phyloP scores from a whole-genome alignment of 2,329 filamentous ascomycete species.

The Sporothrix dimorphospora region DNA sequence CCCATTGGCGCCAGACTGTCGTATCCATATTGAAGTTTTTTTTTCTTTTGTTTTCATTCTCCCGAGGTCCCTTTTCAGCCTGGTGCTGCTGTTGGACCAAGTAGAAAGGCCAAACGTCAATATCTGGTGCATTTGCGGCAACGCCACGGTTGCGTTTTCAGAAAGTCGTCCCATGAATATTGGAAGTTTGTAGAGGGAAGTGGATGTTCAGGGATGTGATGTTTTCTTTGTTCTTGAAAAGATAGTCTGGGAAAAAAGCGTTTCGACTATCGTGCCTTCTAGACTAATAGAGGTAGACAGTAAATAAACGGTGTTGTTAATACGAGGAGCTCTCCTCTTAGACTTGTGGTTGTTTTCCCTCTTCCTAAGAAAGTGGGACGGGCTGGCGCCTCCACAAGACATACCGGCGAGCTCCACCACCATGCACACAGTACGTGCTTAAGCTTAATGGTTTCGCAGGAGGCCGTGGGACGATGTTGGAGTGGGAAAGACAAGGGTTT shows the following conservation, averaged over 20 bases:
- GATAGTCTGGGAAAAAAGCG: neutral
- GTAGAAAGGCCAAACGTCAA: neutral
- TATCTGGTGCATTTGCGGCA: neutral
- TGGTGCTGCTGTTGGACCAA: neutral
- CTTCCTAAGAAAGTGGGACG: neutral
- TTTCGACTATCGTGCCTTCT: neutral
- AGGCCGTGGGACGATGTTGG: neutral
- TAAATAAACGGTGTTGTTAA: slow-evolving; percentile 4
- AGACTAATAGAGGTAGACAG: neutral
- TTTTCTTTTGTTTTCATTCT: neutral
- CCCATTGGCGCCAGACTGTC: slow-evolving; percentile 1
- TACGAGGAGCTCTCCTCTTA: neutral
- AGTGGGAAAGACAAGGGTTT: neutral
- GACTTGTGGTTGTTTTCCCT: neutral
- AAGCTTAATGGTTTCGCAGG: neutral
- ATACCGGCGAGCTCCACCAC: neutral
- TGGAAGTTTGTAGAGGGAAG: neutral
- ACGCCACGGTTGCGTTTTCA: neutral
- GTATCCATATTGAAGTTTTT: neutral
- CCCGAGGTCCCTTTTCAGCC: neutral
- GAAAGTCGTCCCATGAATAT: neutral
- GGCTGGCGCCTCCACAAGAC: neutral
- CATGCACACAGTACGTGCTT: neutral
- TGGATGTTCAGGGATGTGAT: slow-evolving; percentile 4
- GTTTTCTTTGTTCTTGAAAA: slow-evolving; percentile 7